Base-by-base conservation (phyloP, 2,329 filamentous ascomycete genomes). In the Penicillium brasilianum region DNA sequence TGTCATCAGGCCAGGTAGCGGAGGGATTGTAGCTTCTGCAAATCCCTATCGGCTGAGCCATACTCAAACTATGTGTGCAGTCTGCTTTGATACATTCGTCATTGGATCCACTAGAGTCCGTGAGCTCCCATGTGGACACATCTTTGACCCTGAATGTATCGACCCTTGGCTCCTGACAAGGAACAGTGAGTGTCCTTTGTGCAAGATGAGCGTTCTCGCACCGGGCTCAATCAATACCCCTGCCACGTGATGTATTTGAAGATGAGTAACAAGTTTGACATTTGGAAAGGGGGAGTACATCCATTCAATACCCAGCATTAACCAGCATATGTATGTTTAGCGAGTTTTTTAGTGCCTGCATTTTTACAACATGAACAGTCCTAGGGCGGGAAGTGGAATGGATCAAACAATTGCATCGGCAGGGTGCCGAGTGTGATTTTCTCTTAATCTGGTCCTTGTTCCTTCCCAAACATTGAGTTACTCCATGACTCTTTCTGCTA, bases 81-180 rank as follows among this genome's bases (percentile, higher is more conserved):
- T 98, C 56, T 99, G 95, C 72, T 83, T 96, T 0, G 90, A 92
- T 57, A 87, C 91, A 61, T 98, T 92, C 71, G 84, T 90, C 30
- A 84, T 87, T 16, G 85, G 86, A 39, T 78, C 83, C 18, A 90
- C 91, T 0, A 85, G 88, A 20, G 93, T 98, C 58, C 90, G 93
- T 58, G 91, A 97, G 76, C 82, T 98, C 2, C 88, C 92, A 0
- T 99, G 95, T 69, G 88, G 90, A 0, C 95, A 99, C 74, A 94
- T 98, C 59, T 99, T 93, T 76, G 94, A 99, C 67, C 90, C 91
- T 0, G 89, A 91, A 66, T 99, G 95, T 72, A 93, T 98, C 65
- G 93, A 98, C 72, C 85, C 88, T 22, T 97, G 95, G 70, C 82
- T 98, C 13, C 83, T 85, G 46, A 84, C 88, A 57, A 89, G 90